Evolutionary conservation across 2,329 filamentous ascomycete genomes (phyloP).

Genomic region (Torrubiellomyces zombiae): DNA sequence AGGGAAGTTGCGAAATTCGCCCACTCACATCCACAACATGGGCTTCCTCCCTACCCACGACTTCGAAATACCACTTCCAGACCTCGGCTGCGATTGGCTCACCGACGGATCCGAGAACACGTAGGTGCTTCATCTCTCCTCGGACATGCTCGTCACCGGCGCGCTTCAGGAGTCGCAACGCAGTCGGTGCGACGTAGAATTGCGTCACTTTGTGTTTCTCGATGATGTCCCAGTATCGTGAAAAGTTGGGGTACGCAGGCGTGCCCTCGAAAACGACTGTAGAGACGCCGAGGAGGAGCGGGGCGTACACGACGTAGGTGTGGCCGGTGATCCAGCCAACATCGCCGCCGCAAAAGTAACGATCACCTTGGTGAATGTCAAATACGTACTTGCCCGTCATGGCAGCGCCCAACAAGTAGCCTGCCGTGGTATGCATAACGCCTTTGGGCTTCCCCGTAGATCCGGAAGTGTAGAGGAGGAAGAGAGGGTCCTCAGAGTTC

Average conservation of each 20-base stretch:
- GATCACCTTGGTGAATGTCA: constrained; percentile 86
- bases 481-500: constrained; percentile 88
- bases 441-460: constrained; percentile 98
- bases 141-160: constrained; percentile 87
- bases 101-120: constrained; percentile 85
- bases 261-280: constrained; percentile 98
- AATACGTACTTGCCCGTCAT: constrained; percentile 97
- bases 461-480: constrained; percentile 93
- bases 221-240: constrained; percentile 96
- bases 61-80: constrained; percentile 99
- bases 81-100: constrained; percentile 96
- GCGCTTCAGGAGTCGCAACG: constrained; percentile 82
- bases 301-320: constrained; percentile 95
- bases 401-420: constrained; percentile 87
- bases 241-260: constrained; percentile 93
- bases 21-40: constrained; percentile 78
- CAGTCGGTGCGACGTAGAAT: constrained; percentile 96
- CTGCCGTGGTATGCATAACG: constrained; percentile 92
- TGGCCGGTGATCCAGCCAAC: constrained; percentile 99
- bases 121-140: constrained; percentile 72
- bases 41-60: constrained; percentile 81
- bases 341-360: constrained; percentile 94
- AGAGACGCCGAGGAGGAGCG: constrained; percentile 77
- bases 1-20: too few species aligned
- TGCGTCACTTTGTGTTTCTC: constrained; percentile 90